Percentiles rank a stretch among this genome's conserved stretches.
phyloP scores from a whole-genome alignment of 192 early-diverging fungal genomes.

The Bifiguratus adelaidae region DNA sequence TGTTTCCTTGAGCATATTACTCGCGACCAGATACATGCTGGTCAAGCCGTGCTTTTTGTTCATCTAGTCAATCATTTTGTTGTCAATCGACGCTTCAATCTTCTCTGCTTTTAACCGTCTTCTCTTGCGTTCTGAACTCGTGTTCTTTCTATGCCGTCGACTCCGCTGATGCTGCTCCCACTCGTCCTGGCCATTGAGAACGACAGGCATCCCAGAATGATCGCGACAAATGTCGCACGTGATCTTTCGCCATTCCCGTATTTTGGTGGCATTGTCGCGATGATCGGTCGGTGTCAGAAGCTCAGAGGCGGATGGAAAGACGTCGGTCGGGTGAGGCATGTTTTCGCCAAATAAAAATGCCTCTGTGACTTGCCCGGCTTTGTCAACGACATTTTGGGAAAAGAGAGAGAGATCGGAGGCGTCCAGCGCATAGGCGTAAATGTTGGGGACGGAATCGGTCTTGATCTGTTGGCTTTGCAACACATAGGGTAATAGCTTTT shows the following conservation, averaged over 20 bases:
- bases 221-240: conserved; percentile 58
- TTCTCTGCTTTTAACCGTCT: too few species aligned
- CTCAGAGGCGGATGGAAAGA: conserved; percentile 21
- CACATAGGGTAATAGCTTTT: conserved; percentile 53
- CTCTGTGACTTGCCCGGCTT: too few species aligned
- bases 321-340: conserved; percentile 15
- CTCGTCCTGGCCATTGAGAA: conserved; percentile 64
- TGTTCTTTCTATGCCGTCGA: conserved; percentile 49
- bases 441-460: conserved; percentile 10
- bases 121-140: too few species aligned
- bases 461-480: conserved; percentile 16
- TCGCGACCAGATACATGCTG: too few species aligned
- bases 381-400: too few species aligned
- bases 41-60: too few species aligned
- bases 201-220: conserved; percentile 20
- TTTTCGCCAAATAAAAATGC: neutral
- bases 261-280: conserved; percentile 11
- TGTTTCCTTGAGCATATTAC: too few species aligned
- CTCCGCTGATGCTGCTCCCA: conserved; percentile 66
- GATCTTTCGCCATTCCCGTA: conserved; percentile 55
- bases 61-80: too few species aligned
- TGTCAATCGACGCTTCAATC: too few species aligned
- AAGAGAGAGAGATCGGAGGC: conserved; percentile 38
- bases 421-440: conserved; percentile 55
- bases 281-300: conserved; percentile 21